Evolutionary conservation across 2,329 filamentous ascomycete genomes (phyloP).

Genomic region (Dactylellina parvicollis): DNA sequence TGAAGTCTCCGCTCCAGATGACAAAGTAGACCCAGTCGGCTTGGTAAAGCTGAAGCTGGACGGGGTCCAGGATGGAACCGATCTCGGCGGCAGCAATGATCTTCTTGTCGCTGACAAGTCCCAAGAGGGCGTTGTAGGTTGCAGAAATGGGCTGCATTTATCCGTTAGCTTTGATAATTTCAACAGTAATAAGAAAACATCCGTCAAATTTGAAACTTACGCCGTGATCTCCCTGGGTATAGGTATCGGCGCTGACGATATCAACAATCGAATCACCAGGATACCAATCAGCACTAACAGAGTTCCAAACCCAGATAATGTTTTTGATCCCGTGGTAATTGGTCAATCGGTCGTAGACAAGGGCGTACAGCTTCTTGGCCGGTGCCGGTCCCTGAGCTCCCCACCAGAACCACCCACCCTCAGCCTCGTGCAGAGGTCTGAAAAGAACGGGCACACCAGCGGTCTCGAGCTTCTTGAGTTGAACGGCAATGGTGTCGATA

Average conservation of each 20-base stretch:
- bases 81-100: conserved; percentile 65
- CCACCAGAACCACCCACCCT: conserved; percentile 67
- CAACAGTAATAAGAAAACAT: too few species aligned
- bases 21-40: conserved; percentile 66
- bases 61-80: conserved; percentile 64
- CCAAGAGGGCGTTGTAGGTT: conserved; percentile 63
- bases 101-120: conserved; percentile 64
- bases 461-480: conserved; percentile 63
- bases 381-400: conserved; percentile 65
- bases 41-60: conserved; percentile 63
- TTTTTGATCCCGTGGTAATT: conserved; percentile 64
- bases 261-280: conserved; percentile 64
- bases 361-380: conserved; percentile 63
- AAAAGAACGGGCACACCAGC: conserved; percentile 65
- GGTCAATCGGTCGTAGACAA: conserved; percentile 64
- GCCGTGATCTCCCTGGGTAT: conserved; percentile 63
- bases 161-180: conserved; percentile 51
- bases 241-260: conserved; percentile 65
- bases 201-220: conserved; percentile 56
- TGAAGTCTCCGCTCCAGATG: conserved; percentile 64
- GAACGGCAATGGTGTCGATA: conserved; percentile 65
- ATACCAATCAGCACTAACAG: conserved; percentile 64
- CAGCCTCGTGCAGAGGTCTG: conserved; percentile 66
- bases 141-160: conserved; percentile 61
- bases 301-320: conserved; percentile 67